Percentiles rank a stretch among this genome's conserved stretches.
Conservation (phyloP, 306 rosid genomes). For the Senna tora region DNA sequence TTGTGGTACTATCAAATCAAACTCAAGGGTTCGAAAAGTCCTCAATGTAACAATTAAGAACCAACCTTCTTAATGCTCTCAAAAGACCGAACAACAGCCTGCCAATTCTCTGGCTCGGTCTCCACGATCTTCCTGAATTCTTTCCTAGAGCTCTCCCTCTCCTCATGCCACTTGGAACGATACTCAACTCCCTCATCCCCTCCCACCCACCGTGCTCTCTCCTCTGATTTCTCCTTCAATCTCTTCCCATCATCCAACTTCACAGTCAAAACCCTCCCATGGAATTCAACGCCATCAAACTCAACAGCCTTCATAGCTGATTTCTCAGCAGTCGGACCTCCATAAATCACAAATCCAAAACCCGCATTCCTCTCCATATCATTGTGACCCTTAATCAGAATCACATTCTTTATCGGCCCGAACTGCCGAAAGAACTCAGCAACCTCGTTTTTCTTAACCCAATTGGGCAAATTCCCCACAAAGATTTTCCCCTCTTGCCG, state of each 20-base stretch:
- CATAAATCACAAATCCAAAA: constrained; percentile 75
- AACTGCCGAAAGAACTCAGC: constrained; percentile 81
- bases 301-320: constrained; percentile 85
- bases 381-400: constrained; percentile 71
- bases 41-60: constrained; percentile 7
- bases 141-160: constrained; percentile 69
- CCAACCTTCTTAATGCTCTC: constrained; percentile 77
- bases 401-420: constrained; percentile 73
- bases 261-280: constrained; percentile 79
- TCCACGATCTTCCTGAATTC: constrained; percentile 67
- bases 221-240: constrained; percentile 56
- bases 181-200: constrained; percentile 57
- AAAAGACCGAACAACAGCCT: constrained; percentile 74
- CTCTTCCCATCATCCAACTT: constrained; percentile 84
- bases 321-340: constrained; percentile 49
- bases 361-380: constrained; percentile 67
- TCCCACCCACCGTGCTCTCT: constrained; percentile 64
- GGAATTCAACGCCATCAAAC: constrained; percentile 93
- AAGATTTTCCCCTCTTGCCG: constrained; percentile 88
- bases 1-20: constrained; percentile 4
- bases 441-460: constrained; percentile 77
- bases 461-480: constrained; percentile 81
- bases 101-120: constrained; percentile 93
- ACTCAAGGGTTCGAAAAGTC: no score
- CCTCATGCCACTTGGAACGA: constrained; percentile 81